These are phyloP conservation scores for Colletotrichum sp. DNA, from an alignment of 2,329 filamentous ascomycete species.

Conservation along the genomic window DNA sequence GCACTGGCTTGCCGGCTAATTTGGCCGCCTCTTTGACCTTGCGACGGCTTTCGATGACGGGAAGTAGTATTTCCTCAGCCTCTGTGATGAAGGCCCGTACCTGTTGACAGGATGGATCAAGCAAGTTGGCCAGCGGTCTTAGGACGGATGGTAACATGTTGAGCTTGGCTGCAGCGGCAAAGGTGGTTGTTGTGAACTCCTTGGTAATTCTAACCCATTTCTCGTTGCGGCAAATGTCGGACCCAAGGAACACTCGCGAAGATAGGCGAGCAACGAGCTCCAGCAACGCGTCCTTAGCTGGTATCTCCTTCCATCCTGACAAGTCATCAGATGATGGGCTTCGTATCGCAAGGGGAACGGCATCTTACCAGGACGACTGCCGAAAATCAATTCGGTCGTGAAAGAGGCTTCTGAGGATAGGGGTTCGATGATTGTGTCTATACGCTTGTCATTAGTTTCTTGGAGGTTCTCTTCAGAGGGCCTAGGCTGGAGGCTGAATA, in stretches of 20 bases:
- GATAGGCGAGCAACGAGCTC: slow-evolving; percentile 51
- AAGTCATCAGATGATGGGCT: not conserved
- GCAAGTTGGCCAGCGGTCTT: slow-evolving; percentile 46
- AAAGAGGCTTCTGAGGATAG: not conserved
- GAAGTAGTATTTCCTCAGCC: slow-evolving; percentile 38
- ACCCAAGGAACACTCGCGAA: slow-evolving; percentile 53
- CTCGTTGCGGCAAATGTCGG: slow-evolving; percentile 46
- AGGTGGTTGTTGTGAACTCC: slow-evolving; percentile 42
- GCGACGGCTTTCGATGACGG: slow-evolving; percentile 31
- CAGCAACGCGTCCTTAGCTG: not conserved
- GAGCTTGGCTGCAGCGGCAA: slow-evolving; percentile 39
- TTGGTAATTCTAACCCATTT: slow-evolving; percentile 51
- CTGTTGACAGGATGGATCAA: slow-evolving; percentile 44
- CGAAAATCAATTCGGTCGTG: not conserved
- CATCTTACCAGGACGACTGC: not conserved
- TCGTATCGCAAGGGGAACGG: accelerated
- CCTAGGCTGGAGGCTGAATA: not conserved
- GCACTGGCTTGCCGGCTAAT: not conserved
- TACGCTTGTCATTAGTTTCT: not conserved
- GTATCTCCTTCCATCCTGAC: slow-evolving; percentile 25
- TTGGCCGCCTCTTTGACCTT: slow-evolving; percentile 26
- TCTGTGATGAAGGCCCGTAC: slow-evolving; percentile 35
- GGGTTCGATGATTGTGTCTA: not conserved
- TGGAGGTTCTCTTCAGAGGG: not conserved
- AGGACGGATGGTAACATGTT: slow-evolving; percentile 40